Conservation (phyloP, 495 filamentous ascomycete genomes). For the Hypoxylon rickii region DNA sequence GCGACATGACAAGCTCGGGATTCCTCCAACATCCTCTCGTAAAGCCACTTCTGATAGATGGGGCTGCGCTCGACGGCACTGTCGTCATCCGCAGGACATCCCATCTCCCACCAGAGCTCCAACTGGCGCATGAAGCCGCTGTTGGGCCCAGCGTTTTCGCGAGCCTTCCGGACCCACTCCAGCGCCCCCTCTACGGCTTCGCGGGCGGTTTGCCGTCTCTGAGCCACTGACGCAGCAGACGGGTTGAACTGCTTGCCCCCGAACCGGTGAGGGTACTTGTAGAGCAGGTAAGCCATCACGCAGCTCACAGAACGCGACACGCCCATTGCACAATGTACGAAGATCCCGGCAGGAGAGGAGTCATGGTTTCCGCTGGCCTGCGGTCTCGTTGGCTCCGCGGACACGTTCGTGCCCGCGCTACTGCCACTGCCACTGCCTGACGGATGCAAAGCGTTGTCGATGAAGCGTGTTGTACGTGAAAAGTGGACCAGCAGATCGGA, state of each 20-base stretch:
- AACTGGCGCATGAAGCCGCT: slow-evolving; percentile 87
- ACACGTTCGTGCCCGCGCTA: background rate
- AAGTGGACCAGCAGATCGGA: slow-evolving; percentile 85
- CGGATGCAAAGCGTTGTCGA: slow-evolving; percentile 68
- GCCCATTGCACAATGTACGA: slow-evolving; percentile 83
- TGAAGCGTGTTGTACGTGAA: slow-evolving; percentile 75
- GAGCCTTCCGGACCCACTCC: slow-evolving; percentile 61
- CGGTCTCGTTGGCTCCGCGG: background rate
- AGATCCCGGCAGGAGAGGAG: slow-evolving; percentile 41
- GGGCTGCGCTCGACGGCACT: slow-evolving; percentile 64
- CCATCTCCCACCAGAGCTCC: slow-evolving; percentile 83
- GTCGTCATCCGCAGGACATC: slow-evolving; percentile 64
- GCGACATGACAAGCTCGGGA: slow-evolving; percentile 65
- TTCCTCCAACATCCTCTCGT: slow-evolving; percentile 73
- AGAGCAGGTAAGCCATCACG: slow-evolving; percentile 83
- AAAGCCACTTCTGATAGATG: slow-evolving; percentile 87
- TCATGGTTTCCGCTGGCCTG: slow-evolving; percentile 10
- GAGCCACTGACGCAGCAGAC: slow-evolving; percentile 30
- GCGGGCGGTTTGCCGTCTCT: slow-evolving; percentile 30
- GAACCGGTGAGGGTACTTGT: slow-evolving; percentile 57
- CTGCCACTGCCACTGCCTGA: slow-evolving; percentile 30
- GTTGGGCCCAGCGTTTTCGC: slow-evolving; percentile 83
- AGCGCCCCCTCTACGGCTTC: slow-evolving; percentile 47
- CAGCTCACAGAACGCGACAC: slow-evolving; percentile 89
- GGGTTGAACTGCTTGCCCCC: slow-evolving; percentile 24